Conservation (phyloP, 108 stramenopile genomes). For the Seminavis robusta region DNA sequence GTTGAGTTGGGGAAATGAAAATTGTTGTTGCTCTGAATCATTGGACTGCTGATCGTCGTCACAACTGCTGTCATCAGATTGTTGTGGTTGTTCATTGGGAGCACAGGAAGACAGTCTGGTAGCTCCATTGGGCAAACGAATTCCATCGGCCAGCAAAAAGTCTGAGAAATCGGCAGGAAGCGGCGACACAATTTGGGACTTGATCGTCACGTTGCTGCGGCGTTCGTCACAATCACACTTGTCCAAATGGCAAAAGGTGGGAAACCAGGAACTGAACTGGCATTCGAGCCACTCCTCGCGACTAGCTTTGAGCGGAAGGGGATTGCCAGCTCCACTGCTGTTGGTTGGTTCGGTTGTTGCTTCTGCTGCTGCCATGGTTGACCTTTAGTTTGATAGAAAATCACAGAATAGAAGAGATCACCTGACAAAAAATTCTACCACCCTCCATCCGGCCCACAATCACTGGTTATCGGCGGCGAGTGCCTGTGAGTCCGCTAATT, state of each 20-base stretch:
- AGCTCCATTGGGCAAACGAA: conserved; percentile 70
- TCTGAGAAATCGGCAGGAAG: conserved; percentile 63
- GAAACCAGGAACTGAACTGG: conserved; percentile 41
- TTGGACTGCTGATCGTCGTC: conserved; percentile 30
- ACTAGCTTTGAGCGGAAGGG: too few relatives aligned
- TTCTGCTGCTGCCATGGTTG: too few relatives aligned
- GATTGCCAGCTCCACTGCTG: too few relatives aligned
- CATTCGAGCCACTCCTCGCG: too few relatives aligned
- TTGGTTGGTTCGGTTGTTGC: too few relatives aligned
- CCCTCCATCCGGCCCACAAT: too few relatives aligned
- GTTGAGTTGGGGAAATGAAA: conserved; percentile 52
- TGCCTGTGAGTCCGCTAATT: too few relatives aligned
- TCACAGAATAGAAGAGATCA: too few relatives aligned
- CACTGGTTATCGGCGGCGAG: too few relatives aligned
- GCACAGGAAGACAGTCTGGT: conserved; percentile 54
- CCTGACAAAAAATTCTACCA: too few relatives aligned
- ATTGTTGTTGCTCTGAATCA: not conserved
- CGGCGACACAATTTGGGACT: conserved; percentile 47
- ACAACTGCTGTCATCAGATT: conserved; percentile 24
- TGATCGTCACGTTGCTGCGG: conserved; percentile 64
- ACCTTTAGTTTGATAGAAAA: too few relatives aligned
- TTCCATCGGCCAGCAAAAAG: conserved; percentile 82
- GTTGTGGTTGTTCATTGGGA: conserved; percentile 17
- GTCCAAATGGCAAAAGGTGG: conserved; percentile 24
- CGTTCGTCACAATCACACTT: conserved; percentile 7